phyloP scores from a whole-genome alignment of 768 basidiomycete species.

The Serendipita sp. region DNA sequence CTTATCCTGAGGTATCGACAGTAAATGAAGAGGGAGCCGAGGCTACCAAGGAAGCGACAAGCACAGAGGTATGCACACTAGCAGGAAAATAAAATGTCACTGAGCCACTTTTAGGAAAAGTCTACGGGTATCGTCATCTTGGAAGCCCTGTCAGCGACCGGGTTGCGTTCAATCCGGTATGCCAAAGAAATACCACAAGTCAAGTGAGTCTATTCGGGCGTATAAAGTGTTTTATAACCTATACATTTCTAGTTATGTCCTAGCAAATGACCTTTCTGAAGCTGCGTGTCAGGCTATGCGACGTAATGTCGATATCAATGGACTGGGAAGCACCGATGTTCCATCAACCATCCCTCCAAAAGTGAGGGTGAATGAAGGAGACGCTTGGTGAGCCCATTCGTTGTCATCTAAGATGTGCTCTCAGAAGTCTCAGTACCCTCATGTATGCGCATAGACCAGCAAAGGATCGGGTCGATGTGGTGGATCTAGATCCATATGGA shows the following conservation, averaged over 20 bases:
- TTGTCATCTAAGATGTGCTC: not conserved
- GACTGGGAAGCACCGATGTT: conserved; percentile 27
- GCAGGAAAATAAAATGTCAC: conserved; percentile 10
- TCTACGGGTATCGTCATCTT: conserved; percentile 49
- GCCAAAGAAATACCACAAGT: conserved; percentile 90
- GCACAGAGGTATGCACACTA: conserved; percentile 9
- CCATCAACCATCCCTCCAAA: conserved; percentile 17
- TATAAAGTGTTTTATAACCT: not conserved
- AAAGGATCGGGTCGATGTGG: conserved; percentile 63
- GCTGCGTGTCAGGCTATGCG: conserved; percentile 73
- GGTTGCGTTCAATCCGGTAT: conserved; percentile 88
- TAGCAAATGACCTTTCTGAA: conserved; percentile 85
- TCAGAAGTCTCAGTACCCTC: conserved; percentile 35
- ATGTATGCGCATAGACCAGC: conserved; percentile 82
- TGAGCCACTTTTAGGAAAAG: not conserved
- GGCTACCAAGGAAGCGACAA: not conserved
- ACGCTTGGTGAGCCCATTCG: conserved; percentile 57
- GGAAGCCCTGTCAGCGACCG: conserved; percentile 91
- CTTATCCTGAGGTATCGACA: not conserved
- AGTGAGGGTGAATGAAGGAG: conserved; percentile 77
- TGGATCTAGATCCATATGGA: conserved; percentile 98
- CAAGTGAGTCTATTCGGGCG: conserved; percentile 35
- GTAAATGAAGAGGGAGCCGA: not conserved
- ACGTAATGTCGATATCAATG: conserved; percentile 72
- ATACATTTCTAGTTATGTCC: conserved; percentile 45